Conservation (phyloP, 805 yeast genomes). For the Komagataella pastoris region DNA sequence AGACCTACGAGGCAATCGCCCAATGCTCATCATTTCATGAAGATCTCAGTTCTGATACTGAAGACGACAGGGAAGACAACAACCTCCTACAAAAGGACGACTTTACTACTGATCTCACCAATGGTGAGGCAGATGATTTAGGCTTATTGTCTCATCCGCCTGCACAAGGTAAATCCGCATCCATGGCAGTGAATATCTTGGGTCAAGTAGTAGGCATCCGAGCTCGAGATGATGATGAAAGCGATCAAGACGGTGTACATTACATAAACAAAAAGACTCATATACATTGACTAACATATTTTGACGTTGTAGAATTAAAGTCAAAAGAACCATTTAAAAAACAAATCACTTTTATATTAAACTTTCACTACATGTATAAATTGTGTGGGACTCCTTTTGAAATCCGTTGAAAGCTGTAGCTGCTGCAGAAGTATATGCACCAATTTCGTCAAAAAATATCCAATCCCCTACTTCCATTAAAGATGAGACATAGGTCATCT, state of each 20-base stretch:
- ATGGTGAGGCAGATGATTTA: slow-evolving; percentile 14
- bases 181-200: neutral
- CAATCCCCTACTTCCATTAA: slow-evolving; percentile 80
- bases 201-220: slow-evolving; percentile 4
- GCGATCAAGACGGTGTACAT: slow-evolving; percentile 1
- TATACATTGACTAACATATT: neutral
- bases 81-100: neutral
- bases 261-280: neutral
- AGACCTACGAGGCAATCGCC: slow-evolving; percentile 20
- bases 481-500: slow-evolving; percentile 35
- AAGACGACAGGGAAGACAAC: slow-evolving; percentile 3
- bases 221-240: neutral
- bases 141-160: neutral
- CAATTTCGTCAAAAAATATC: slow-evolving; percentile 72
- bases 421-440: slow-evolving; percentile 90
- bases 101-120: neutral
- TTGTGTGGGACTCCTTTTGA: slow-evolving; percentile 40
- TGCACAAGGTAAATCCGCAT: neutral
- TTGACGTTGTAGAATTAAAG: neutral
- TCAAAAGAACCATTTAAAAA: slow-evolving; percentile 5
- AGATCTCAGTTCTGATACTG: slow-evolving; percentile 13
- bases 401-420: slow-evolving; percentile 92
- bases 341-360: slow-evolving; percentile 11
- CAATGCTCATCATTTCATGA: slow-evolving; percentile 24
- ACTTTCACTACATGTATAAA: slow-evolving; percentile 25